phyloP scores from a whole-genome alignment of 2,329 filamentous ascomycete genomes.

The Fusarium sororula region DNA sequence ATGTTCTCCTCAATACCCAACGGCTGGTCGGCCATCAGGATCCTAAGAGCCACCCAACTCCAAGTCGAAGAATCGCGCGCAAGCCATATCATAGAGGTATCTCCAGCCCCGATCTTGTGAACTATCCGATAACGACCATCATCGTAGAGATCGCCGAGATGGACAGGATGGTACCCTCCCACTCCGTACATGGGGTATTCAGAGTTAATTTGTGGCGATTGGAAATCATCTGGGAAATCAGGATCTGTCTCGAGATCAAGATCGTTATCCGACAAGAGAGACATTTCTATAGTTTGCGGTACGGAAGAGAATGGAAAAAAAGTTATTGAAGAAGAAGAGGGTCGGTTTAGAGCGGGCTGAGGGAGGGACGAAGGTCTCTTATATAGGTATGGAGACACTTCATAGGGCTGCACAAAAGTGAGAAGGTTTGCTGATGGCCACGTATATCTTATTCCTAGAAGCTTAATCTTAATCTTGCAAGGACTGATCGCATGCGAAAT shows the following conservation, averaged over 20 bases:
- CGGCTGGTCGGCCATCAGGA: background rate
- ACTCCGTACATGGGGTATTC: background rate
- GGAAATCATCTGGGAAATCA: background rate
- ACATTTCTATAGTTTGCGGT: background rate
- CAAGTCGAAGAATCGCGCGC: background rate
- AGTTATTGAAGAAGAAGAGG: no score
- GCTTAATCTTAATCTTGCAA: accelerated
- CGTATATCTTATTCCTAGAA: accelerated
- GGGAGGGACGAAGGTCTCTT: background rate
- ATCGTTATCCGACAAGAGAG: background rate
- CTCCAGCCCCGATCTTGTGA: background rate
- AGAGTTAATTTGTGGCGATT: background rate
- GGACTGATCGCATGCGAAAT: background rate
- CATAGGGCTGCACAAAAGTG: background rate
- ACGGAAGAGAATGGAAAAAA: no score
- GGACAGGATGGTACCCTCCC: background rate
- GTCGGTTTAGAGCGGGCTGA: background rate
- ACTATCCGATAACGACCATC: background rate
- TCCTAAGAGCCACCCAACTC: background rate
- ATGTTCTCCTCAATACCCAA: background rate
- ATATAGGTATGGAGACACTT: no score
- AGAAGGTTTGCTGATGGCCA: background rate
- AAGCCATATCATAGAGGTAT: background rate
- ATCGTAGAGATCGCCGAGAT: background rate
- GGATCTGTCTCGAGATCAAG: background rate